Conservation (phyloP, 2,329 filamentous ascomycete species). For the Microcyclosporella mali region DNA sequence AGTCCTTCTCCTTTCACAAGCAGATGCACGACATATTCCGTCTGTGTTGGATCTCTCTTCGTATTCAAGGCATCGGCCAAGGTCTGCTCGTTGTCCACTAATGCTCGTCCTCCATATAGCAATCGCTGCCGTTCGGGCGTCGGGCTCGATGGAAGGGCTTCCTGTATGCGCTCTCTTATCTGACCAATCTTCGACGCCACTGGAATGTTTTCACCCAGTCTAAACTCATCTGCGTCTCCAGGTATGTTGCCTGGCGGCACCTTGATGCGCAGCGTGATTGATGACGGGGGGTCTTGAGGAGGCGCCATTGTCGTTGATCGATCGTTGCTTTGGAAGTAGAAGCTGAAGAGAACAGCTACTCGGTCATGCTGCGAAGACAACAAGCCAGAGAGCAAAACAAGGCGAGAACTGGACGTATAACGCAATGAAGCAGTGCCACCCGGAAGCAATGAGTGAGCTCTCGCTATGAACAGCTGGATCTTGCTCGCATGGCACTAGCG, state of each 20-base stretch:
- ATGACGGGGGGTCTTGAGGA: constrained; percentile 23
- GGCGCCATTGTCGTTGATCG: constrained; percentile 20
- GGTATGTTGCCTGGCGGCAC: constrained; percentile 29
- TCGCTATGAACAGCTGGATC: background rate
- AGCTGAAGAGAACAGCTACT: no score
- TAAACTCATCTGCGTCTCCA: constrained; percentile 24
- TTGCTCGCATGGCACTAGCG: no score
- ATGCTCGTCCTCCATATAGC: constrained; percentile 52
- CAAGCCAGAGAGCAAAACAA: no score
- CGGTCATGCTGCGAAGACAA: no score
- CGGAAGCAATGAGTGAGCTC: background rate
- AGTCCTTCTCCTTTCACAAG: constrained; percentile 26
- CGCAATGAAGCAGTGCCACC: no score
- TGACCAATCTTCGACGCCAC: constrained; percentile 42
- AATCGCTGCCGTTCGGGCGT: constrained; percentile 47
- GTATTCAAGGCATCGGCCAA: constrained; percentile 47
- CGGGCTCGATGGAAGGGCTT: constrained; percentile 44
- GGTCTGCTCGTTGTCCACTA: constrained; percentile 44
- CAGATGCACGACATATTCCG: constrained; percentile 31
- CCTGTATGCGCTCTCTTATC: constrained; percentile 49
- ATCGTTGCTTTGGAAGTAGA: background rate
- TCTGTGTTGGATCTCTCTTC: constrained; percentile 41
- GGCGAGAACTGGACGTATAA: no score
- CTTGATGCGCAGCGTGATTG: constrained; percentile 28
- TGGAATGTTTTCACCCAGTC: constrained; percentile 21